Evolutionary conservation across 1,284 basidiomycete genomes (phyloP).

Genomic region (Sporisorium reilianum): DNA sequence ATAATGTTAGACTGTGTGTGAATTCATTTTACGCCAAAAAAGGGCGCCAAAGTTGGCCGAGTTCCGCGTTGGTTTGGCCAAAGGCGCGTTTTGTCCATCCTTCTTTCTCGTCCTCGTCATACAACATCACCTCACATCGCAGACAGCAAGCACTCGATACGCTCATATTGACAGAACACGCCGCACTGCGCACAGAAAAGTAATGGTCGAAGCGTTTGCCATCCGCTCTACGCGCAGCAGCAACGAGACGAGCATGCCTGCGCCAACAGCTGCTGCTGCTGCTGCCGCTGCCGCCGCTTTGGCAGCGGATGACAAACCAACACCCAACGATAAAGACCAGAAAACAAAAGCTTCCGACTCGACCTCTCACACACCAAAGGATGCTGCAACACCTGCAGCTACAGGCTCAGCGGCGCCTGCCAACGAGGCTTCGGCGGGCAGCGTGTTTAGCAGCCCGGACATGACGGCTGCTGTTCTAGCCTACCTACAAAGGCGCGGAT

Average conservation of each 20-base stretch:
- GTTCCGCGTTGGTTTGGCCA: too few relatives aligned
- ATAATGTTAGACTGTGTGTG: conserved; percentile 14
- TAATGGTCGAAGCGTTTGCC: too few relatives aligned
- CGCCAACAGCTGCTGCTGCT: conserved; percentile 24
- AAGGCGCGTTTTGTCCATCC: too few relatives aligned
- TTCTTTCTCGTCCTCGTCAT: too few relatives aligned
- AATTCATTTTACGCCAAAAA: too few relatives aligned
- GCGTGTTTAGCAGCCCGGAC: conserved; percentile 46
- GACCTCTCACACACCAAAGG: conserved; percentile 31
- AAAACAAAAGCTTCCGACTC: conserved; percentile 21
- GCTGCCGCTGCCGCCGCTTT: conserved; percentile 18
- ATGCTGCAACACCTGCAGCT: conserved; percentile 17
- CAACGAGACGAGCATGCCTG: conserved; percentile 18
- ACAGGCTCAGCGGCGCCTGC: conserved; percentile 16
- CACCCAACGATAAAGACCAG: conserved; percentile 22
- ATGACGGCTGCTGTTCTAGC: conserved; percentile 49
- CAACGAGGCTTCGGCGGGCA: conserved; percentile 29
- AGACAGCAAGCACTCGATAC: too few relatives aligned
- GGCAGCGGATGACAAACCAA: conserved; percentile 34
- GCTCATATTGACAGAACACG: too few relatives aligned
- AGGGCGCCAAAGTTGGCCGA: too few relatives aligned
- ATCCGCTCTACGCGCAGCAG: neutral
- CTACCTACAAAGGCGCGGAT: conserved; percentile 85
- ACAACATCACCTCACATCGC: too few relatives aligned
- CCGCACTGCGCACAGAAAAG: too few relatives aligned